These are phyloP conservation scores for Chamaecyparis obtusa DNA, from an alignment of 75 land plant species.

Conservation along the genomic window DNA sequence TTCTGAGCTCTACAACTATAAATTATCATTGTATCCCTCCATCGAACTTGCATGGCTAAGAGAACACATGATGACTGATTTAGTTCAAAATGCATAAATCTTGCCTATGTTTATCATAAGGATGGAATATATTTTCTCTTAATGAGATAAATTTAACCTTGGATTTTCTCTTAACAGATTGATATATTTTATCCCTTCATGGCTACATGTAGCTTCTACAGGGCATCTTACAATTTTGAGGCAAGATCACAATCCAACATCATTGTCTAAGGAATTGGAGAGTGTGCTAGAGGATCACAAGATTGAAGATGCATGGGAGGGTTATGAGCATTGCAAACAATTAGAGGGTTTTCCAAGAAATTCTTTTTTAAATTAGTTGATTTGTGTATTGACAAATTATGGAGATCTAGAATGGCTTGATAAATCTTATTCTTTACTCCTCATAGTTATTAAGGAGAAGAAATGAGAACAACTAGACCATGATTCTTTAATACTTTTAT, in stretches of 20 bases:
- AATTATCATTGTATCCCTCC: no score
- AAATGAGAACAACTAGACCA: slow-evolving; percentile 37
- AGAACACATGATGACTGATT: no score
- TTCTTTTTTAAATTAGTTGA: slow-evolving; percentile 44
- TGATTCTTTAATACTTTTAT: slow-evolving; percentile 35
- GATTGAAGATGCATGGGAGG: slow-evolving; percentile 43
- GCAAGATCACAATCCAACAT: slow-evolving; percentile 57
- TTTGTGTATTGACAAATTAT: slow-evolving; percentile 32
- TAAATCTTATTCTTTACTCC: slow-evolving; percentile 41
- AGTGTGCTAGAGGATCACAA: slow-evolving; percentile 42
- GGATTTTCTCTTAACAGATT: not conserved
- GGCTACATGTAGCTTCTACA: slow-evolving; percentile 15
- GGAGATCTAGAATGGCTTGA: slow-evolving; percentile 36
- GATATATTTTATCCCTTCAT: not conserved
- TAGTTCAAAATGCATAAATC: no score
- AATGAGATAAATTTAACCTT: not conserved
- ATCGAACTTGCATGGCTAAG: no score
- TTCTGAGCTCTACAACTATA: no score
- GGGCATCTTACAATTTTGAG: slow-evolving; percentile 38
- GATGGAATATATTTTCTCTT: no score
- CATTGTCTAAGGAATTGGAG: slow-evolving; percentile 32
- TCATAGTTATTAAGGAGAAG: slow-evolving; percentile 24
- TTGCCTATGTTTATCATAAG: no score
- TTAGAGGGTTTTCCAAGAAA: slow-evolving; percentile 61
- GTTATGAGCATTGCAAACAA: slow-evolving; percentile 37